Percentiles rank a stretch among this genome's conserved stretches.
Evolutionary conservation across 805 yeast genomes (phyloP).

Genomic region (Danielia reshetovae): DNA sequence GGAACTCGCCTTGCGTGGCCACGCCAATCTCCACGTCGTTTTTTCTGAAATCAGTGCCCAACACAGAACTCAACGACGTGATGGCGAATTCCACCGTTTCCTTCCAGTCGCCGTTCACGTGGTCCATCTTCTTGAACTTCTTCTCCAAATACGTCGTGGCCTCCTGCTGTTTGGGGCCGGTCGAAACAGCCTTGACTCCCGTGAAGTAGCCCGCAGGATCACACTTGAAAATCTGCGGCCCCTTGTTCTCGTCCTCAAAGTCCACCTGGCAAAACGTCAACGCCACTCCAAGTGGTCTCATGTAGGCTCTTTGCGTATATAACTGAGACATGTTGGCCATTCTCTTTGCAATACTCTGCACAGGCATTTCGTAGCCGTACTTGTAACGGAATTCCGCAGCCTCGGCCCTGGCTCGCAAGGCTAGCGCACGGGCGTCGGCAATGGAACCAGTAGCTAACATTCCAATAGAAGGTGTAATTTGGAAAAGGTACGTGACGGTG

Average conservation of each 20-base stretch:
- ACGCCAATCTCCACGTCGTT: constrained; percentile 92
- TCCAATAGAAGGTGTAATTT: constrained; percentile 77
- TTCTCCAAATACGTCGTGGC: constrained; percentile 86
- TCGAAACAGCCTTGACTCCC: constrained; percentile 86
- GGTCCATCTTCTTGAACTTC: constrained; percentile 68
- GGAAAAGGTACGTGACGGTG: constrained; percentile 83
- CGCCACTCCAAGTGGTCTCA: constrained; percentile 97
- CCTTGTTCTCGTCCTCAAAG: constrained; percentile 72
- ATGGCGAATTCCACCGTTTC: constrained; percentile 87
- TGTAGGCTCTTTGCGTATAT: constrained; percentile 95
- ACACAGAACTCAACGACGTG: constrained; percentile 75
- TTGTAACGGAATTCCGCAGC: constrained; percentile 93
- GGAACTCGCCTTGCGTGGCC: constrained; percentile 70
- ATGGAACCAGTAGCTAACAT: constrained; percentile 92
- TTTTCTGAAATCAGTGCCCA: constrained; percentile 91
- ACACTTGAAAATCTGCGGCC: constrained; percentile 86
- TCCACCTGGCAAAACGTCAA: constrained; percentile 76
- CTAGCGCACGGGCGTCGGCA: constrained; percentile 92
- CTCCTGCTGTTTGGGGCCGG: constrained; percentile 98
- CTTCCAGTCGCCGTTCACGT: constrained; percentile 80
- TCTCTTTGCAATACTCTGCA: constrained; percentile 85
- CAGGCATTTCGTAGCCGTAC: constrained; percentile 96
- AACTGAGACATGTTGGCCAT: constrained; percentile 95
- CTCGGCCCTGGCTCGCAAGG: constrained; percentile 88
- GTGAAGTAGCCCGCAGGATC: constrained; percentile 97